These are phyloP conservation scores for Penicillium sp. DNA, from an alignment of 2,329 filamentous ascomycete species.

Conservation along the genomic window DNA sequence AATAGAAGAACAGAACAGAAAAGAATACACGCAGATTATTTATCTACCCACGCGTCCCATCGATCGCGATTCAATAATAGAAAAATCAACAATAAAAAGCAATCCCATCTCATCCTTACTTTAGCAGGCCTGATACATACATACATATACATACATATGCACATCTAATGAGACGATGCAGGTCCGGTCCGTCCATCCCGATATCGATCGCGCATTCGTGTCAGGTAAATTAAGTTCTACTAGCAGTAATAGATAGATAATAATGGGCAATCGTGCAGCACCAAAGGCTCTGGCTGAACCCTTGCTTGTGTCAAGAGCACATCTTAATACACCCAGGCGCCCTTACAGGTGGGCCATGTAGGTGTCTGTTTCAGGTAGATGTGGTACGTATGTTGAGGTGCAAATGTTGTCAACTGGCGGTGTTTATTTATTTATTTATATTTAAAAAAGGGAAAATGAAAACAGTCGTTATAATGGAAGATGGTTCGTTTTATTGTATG, in stretches of 20 bases:
- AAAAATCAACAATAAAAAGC: not conserved
- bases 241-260: no score
- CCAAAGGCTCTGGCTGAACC: no score
- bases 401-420: no score
- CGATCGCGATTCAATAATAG: not conserved
- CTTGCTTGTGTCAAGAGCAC: not conserved
- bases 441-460: no score
- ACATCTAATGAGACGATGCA: not conserved
- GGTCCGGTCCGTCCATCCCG: not conserved
- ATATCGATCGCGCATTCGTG: not conserved
- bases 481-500: no score
- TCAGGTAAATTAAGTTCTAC: not conserved
- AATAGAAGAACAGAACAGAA: not conserved
- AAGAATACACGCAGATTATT: not conserved
- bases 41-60: not conserved
- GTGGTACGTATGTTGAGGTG: no score
- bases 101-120: not conserved
- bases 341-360: not conserved
- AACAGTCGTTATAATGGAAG: no score
- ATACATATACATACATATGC: slow-evolving; percentile 3
- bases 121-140: slow-evolving; percentile 5
- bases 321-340: not conserved
- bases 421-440: no score
- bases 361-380: not conserved
- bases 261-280: no score